These are phyloP conservation scores for Singerocomus rubriflavus DNA, from an alignment of 1,284 basidiomycete species.

Conservation along the genomic window DNA sequence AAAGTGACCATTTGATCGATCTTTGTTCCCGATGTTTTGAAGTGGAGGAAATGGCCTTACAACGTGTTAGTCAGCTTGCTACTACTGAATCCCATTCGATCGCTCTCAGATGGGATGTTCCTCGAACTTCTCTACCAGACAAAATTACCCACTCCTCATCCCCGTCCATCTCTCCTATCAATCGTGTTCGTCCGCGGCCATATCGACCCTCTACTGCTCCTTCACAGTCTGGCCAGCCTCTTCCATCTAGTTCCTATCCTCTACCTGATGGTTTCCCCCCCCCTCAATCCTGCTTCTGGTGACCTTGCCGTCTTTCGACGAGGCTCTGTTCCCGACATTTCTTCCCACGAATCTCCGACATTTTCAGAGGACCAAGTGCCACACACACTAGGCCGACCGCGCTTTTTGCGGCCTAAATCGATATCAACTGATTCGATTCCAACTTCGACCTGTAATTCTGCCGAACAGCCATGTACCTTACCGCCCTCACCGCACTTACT, in stretches of 20 bases:
- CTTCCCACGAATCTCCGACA: conserved; percentile 7
- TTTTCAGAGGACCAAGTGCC: conserved; percentile 20
- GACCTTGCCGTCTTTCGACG: conserved; percentile 20
- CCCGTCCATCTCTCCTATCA: conserved; percentile 25
- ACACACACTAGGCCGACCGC: conserved; percentile 18
- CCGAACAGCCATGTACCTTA: conserved; percentile 10
- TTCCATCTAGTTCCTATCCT: not conserved
- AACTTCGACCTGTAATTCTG: conserved; percentile 16
- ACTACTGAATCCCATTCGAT: conserved; percentile 12
- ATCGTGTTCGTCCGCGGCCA: conserved; percentile 1
- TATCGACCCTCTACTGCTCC: conserved; percentile 16
- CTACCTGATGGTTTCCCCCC: not conserved
- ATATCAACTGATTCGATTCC: conserved; percentile 32
- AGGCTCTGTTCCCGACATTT: conserved; percentile 32
- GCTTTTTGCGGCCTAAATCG: conserved; percentile 32
- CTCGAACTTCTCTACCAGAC: conserved; percentile 2
- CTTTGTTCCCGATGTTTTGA: conserved; percentile 31
- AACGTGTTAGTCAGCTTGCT: conserved; percentile 28
- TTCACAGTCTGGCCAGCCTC: conserved; percentile 11
- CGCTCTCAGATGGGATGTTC: conserved; percentile 18
- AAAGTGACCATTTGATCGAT: conserved; percentile 26
- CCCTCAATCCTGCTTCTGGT: not conserved
- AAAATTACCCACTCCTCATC: conserved; percentile 9
- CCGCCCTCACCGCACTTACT: conserved; percentile 4
- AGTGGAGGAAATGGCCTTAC: conserved; percentile 28